Conservation (phyloP, 2,329 filamentous ascomycete genomes). For the Ustulina deusta region DNA sequence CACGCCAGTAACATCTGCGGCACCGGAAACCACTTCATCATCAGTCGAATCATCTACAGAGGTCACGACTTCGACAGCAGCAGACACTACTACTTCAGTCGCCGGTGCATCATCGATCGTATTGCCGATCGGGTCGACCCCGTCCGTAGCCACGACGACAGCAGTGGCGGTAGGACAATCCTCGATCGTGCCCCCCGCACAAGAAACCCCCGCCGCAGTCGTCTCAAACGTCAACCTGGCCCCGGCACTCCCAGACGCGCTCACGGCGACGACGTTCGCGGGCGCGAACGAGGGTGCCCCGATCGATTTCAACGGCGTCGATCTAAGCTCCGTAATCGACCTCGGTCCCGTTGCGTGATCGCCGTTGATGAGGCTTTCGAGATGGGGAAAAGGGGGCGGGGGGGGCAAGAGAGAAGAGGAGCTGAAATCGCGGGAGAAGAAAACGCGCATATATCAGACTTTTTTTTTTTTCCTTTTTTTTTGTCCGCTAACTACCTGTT, state of each 20-base stretch:
- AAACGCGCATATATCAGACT: background rate
- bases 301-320: slow-evolving; percentile 45
- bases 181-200: slow-evolving; percentile 39
- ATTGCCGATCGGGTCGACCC: slow-evolving; percentile 31
- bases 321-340: slow-evolving; percentile 45
- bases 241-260: slow-evolving; percentile 33
- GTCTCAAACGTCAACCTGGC: slow-evolving; percentile 34
- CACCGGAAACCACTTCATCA: slow-evolving; percentile 6
- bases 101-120: slow-evolving; percentile 40
- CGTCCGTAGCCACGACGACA: slow-evolving; percentile 27
- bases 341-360: slow-evolving; percentile 43
- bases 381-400: background rate
- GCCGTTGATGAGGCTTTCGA: background rate
- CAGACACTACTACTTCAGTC: background rate
- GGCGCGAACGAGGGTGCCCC: slow-evolving; percentile 47
- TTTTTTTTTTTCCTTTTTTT: slow-evolving; percentile 2
- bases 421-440: background rate
- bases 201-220: slow-evolving; percentile 33
- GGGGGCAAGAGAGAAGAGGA: background rate
- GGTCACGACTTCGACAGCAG: background rate
- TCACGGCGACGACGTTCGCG: slow-evolving; percentile 43
- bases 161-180: slow-evolving; percentile 31
- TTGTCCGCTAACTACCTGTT: slow-evolving; percentile 6
- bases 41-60: background rate
- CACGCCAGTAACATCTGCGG: slow-evolving; percentile 10